These are phyloP conservation scores for Lentinula lateritia DNA, from an alignment of 768 basidiomycete species.

Conservation along the genomic window DNA sequence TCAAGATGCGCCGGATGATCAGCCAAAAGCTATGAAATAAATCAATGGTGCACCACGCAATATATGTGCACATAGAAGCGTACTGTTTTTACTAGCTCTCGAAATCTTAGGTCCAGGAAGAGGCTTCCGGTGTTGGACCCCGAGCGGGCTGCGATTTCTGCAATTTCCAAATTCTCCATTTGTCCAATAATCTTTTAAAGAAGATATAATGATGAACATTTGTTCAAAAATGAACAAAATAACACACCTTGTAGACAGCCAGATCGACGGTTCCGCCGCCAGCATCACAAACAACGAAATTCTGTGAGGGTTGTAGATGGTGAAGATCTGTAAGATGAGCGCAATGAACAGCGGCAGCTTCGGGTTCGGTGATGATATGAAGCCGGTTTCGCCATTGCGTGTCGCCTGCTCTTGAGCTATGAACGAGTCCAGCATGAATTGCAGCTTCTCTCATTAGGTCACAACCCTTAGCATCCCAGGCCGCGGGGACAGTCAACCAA, in stretches of 20 bases:
- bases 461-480: constrained; percentile 85
- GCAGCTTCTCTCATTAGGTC: constrained; percentile 85
- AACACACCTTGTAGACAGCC: constrained; percentile 54
- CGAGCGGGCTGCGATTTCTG: constrained; percentile 83
- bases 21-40: constrained; percentile 43
- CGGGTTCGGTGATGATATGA: constrained; percentile 39
- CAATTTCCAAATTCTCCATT: constrained; percentile 79
- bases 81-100: constrained; percentile 65
- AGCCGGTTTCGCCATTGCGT: constrained; percentile 74
- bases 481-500: constrained; percentile 83
- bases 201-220: background rate
- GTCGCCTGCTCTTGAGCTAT: constrained; percentile 65
- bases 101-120: constrained; percentile 83
- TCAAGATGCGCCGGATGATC: constrained; percentile 86
- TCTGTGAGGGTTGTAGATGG: constrained; percentile 73
- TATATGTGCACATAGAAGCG: background rate
- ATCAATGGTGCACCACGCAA: background rate
- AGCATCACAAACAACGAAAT: constrained; percentile 89
- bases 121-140: constrained; percentile 86
- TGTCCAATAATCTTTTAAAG: constrained; percentile 62
- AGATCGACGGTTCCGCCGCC: constrained; percentile 72
- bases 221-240: background rate
- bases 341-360: constrained; percentile 90
- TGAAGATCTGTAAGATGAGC: constrained; percentile 78
- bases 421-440: constrained; percentile 75